phyloP scores from a whole-genome alignment of 768 basidiomycete genomes.

The Inosperma sp. region DNA sequence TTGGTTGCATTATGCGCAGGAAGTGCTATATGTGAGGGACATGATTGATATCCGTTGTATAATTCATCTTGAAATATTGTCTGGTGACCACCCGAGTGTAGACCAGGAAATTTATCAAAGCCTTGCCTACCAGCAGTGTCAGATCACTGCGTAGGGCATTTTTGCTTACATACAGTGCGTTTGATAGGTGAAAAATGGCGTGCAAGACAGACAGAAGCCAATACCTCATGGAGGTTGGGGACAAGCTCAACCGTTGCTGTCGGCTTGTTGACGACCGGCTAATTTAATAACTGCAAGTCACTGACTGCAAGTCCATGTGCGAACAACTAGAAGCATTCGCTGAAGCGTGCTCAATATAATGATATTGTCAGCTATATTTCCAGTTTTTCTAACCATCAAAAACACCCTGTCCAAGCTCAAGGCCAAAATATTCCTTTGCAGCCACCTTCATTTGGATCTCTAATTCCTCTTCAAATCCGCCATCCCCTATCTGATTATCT shows the following conservation, averaged over 20 bases:
- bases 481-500: too few species aligned
- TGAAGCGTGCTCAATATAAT: too few species aligned
- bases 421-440: constrained; percentile 75
- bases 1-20: constrained; percentile 63
- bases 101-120: too few species aligned
- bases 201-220: not conserved
- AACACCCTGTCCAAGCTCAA: constrained; percentile 58
- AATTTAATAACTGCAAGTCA: too few species aligned
- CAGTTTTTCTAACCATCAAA: constrained; percentile 52
- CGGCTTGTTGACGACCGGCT: too few species aligned
- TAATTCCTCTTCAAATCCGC: constrained; percentile 76
- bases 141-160: not conserved
- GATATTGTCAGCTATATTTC: too few species aligned
- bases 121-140: not conserved
- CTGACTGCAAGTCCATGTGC: too few species aligned
- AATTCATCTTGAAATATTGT: not conserved
- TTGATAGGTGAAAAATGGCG: not conserved
- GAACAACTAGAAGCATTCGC: too few species aligned
- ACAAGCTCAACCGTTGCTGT: too few species aligned
- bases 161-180: not conserved
- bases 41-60: not conserved
- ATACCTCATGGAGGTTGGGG: too few species aligned
- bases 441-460: constrained; percentile 70
- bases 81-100: not conserved
- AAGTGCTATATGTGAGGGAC: constrained; percentile 14